phyloP scores from a whole-genome alignment of 495 filamentous ascomycete genomes.

The Chaetomium fimeti region DNA sequence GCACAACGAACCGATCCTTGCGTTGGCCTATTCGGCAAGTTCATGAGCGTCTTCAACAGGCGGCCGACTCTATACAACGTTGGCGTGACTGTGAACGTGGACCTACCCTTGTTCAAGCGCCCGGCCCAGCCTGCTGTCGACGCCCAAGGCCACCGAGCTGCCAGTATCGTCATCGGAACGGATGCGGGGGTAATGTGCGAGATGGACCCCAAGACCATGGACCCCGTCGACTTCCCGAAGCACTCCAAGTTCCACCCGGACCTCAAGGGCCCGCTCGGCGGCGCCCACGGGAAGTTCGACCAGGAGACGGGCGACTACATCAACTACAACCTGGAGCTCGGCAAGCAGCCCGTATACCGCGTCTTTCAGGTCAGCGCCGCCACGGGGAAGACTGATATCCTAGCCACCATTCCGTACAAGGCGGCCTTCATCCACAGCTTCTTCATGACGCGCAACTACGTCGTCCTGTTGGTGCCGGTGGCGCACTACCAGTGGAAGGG shows the following conservation, averaged over 20 bases:
- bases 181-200: conserved; percentile 57
- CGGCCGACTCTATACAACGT: conserved; percentile 54
- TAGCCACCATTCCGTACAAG: conserved; percentile 59
- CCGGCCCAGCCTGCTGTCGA: background rate
- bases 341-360: conserved; percentile 51
- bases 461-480: conserved; percentile 63
- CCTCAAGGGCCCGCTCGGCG: conserved; percentile 60
- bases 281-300: conserved; percentile 67
- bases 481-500: conserved; percentile 52
- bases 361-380: conserved; percentile 60
- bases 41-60: conserved; percentile 54
- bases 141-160: conserved; percentile 11
- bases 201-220: conserved; percentile 66
- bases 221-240: conserved; percentile 59
- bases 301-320: conserved; percentile 71
- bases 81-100: conserved; percentile 53
- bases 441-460: conserved; percentile 62
- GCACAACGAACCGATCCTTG: conserved; percentile 68
- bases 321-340: conserved; percentile 68
- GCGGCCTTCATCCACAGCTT: conserved; percentile 72
- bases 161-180: conserved; percentile 38
- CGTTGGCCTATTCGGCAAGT: conserved; percentile 62
- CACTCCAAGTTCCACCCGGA: conserved; percentile 64
- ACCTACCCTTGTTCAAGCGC: conserved; percentile 4
- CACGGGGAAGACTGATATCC: conserved; percentile 64